phyloP scores from a whole-genome alignment of 768 basidiomycete genomes.

The Amanita phalloides region DNA sequence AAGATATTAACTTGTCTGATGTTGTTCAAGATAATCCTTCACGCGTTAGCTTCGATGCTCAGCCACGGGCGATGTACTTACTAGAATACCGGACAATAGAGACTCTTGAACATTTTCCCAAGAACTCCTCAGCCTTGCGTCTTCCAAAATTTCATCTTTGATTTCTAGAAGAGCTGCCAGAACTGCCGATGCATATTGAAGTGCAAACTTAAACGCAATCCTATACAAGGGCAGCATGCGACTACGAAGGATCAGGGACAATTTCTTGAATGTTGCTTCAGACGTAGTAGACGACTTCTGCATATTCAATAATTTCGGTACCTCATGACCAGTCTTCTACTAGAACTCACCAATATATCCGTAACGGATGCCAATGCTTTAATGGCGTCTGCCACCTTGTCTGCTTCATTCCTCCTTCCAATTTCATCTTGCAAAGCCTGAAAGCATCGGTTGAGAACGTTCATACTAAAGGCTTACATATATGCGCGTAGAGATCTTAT shows the following conservation, averaged over 20 bases:
- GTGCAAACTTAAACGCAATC: slow-evolving; percentile 22
- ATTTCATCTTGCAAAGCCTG: neutral
- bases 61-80: slow-evolving; percentile 15
- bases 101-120: slow-evolving; percentile 39
- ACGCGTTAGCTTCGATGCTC: slow-evolving; percentile 14
- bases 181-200: slow-evolving; percentile 31
- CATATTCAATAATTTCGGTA: neutral
- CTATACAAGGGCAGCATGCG: slow-evolving; percentile 35
- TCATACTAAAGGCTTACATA: neutral
- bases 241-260: slow-evolving; percentile 29
- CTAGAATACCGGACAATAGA: slow-evolving; percentile 44
- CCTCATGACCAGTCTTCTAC: neutral
- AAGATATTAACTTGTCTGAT: slow-evolving; percentile 14
- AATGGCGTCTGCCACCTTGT: neutral
- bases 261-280: slow-evolving; percentile 22
- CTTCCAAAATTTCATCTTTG: slow-evolving; percentile 20
- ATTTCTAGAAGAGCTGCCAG: slow-evolving; percentile 27
- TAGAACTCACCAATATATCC: neutral
- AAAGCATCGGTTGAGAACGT: neutral
- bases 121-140: slow-evolving; percentile 9
- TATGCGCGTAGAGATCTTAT: neutral
- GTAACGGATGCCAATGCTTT: neutral
- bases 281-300: slow-evolving; percentile 31
- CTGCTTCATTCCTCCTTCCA: neutral
- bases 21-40: slow-evolving; percentile 22